Conservation (phyloP, 352 stramenopile species). For the Phytophthora constricta region DNA sequence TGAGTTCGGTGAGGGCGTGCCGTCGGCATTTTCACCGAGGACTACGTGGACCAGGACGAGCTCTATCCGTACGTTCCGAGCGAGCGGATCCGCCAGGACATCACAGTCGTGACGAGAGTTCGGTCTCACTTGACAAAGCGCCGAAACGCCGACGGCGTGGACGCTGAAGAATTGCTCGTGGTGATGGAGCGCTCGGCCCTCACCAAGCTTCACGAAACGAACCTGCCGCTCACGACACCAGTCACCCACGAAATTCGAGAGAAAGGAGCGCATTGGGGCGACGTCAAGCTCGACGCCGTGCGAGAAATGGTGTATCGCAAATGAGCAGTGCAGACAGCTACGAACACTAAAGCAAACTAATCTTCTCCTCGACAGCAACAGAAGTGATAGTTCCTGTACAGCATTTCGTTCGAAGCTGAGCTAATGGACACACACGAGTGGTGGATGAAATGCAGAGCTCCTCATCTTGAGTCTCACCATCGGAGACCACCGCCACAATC, state of each 20-base stretch:
- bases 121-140: slow-evolving; percentile 19
- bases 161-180: slow-evolving; percentile 30
- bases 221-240: slow-evolving; percentile 20
- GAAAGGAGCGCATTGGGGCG: slow-evolving; percentile 45
- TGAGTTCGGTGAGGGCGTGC: slow-evolving; percentile 33
- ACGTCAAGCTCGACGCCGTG: slow-evolving; percentile 44
- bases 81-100: slow-evolving; percentile 38
- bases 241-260: slow-evolving; percentile 47
- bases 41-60: slow-evolving; percentile 48
- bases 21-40: slow-evolving; percentile 35
- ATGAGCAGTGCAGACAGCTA: too few species aligned
- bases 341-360: too few species aligned
- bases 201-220: slow-evolving; percentile 23
- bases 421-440: too few species aligned
- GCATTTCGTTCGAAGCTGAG: too few species aligned
- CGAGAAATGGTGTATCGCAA: slow-evolving; percentile 28
- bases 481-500: too few species aligned
- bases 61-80: slow-evolving; percentile 38
- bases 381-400: too few species aligned
- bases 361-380: too few species aligned
- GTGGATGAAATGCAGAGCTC: too few species aligned
- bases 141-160: slow-evolving; percentile 8
- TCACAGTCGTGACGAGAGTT: slow-evolving; percentile 32
- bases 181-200: slow-evolving; percentile 30
- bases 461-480: too few species aligned